Base-by-base conservation (phyloP, 306 rosid genomes). In the Vicia villosa region DNA sequence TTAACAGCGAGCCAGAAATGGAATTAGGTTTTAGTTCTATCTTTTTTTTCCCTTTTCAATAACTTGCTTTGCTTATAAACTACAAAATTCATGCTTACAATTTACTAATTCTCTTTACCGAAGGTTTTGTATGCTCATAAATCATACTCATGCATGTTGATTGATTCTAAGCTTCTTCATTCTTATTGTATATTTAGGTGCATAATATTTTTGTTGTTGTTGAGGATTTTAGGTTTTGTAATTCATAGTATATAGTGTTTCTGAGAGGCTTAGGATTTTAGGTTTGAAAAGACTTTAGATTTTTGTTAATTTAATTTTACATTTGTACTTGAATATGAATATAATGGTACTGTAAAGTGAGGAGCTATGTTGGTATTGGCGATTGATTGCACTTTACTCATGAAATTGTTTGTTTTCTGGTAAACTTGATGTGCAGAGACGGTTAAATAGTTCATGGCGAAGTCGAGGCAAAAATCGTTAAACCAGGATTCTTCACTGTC, bases 401-500 rank as follows among this genome's bases (percentile, higher is more conserved):
- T 36, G 55, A 65, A 36, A 47, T 77, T 85, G 80, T 81, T 77
- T 85, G 80, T 81, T 78, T 69, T 38, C 10, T 32, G 40, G 49
- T 24, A n/a, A 16, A 41, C 45, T 60, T 82, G 59, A 75, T 63
- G 38, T 76, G 86, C 86, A 83, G 90, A 83, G 92, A 66, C 36
- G 6, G 62, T 15, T 66, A 49, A 60, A 26, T 78, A 49, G 83
- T 65, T 76, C 50, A 94, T 91, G 99, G 92, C 86, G 14, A 90
- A 67, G 81, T 81, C 96, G 5, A 83, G 91, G 68, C 83, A 83
- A 52, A 81, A 70, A 5, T 83, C 78, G 61, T 76, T 86, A 36
- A 82, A 84, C 71, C 98, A 85, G 63, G 97, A 93, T 83, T 86
- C 87, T 4, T 90, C 90, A 4, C n/a, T 79, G 82, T 93, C 97